phyloP scores from a whole-genome alignment of 139 green algal species.

The Tetradesmus obliquus region DNA sequence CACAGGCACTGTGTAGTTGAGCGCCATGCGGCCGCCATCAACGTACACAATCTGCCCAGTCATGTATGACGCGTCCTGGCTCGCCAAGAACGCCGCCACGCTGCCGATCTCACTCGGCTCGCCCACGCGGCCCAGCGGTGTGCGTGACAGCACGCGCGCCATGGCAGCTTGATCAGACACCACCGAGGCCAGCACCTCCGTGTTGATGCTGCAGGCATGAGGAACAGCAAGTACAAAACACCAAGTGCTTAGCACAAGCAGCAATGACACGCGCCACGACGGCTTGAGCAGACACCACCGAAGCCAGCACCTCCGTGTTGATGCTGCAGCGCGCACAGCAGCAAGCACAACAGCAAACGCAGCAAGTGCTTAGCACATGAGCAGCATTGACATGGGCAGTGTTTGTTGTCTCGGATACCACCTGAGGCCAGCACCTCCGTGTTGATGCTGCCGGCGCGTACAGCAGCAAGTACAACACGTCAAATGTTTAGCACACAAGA shows the following conservation, averaged over 20 bases:
- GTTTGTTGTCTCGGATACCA: slow-evolving; percentile 67
- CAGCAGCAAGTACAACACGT: neutral
- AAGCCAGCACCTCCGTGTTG: slow-evolving; percentile 83
- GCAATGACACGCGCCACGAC: slow-evolving; percentile 60
- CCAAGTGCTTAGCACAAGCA: neutral
- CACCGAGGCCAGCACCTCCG: slow-evolving; percentile 82
- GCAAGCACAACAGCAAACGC: neutral
- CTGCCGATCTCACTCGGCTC: slow-evolving; percentile 79
- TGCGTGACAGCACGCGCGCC: slow-evolving; percentile 70
- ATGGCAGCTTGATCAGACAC: slow-evolving; percentile 70
- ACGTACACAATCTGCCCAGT: slow-evolving; percentile 84
- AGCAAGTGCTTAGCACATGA: neutral
- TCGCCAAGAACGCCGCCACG: slow-evolving; percentile 81
- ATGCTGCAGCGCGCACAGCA: slow-evolving; percentile 60
- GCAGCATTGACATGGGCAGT: slow-evolving; percentile 46
- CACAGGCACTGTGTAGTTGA: slow-evolving; percentile 75
- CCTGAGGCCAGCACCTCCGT: slow-evolving; percentile 83
- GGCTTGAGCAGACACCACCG: slow-evolving; percentile 68
- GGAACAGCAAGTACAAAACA: neutral
- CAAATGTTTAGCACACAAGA: neutral
- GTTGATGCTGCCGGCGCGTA: slow-evolving; percentile 64
- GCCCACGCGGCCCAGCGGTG: slow-evolving; percentile 79
- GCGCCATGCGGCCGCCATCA: slow-evolving; percentile 84
- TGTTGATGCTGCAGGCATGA: slow-evolving; percentile 72
- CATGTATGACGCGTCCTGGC: slow-evolving; percentile 81